A percentile compares a stretch with the other conserved stretches of the same genome.
Evolutionary conservation across 306 rosid species (phyloP).

Genomic region (Biancaea sappan): DNA sequence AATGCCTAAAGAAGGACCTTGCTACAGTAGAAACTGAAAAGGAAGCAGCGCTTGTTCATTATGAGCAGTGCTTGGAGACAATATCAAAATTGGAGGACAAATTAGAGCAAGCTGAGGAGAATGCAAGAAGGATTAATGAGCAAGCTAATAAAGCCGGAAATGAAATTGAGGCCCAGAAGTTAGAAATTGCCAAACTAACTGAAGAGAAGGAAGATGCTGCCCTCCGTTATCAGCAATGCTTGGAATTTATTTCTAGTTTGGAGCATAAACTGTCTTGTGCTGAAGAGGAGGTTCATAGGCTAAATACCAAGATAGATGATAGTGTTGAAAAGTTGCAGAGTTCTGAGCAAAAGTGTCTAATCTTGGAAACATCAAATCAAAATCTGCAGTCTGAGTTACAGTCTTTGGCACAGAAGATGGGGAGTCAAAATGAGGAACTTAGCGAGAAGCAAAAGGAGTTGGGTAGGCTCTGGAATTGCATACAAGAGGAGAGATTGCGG

Average conservation of each 20-base stretch:
- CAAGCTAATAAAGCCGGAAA: slow-evolving; percentile 60
- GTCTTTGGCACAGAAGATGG: slow-evolving; percentile 65
- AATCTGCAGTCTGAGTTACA: slow-evolving; percentile 76
- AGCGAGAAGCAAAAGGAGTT: slow-evolving; percentile 87
- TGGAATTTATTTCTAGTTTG: slow-evolving; percentile 67
- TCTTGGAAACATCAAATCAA: slow-evolving; percentile 73
- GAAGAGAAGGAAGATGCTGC: slow-evolving; percentile 83
- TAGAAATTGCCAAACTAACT: slow-evolving; percentile 56
- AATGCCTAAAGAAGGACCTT: slow-evolving; percentile 71
- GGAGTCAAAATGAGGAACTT: slow-evolving; percentile 77
- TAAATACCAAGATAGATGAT: slow-evolving; percentile 56
- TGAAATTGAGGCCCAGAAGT: slow-evolving; percentile 63
- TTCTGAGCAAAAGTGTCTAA: slow-evolving; percentile 67
- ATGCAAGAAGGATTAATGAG: slow-evolving; percentile 54
- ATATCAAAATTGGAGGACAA: slow-evolving; percentile 65
- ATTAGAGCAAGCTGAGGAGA: slow-evolving; percentile 65
- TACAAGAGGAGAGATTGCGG: slow-evolving; percentile 81
- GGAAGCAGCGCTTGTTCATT: slow-evolving; percentile 68
- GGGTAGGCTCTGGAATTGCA: slow-evolving; percentile 74
- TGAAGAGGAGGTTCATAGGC: slow-evolving; percentile 66
- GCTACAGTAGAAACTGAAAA: slow-evolving; percentile 67
- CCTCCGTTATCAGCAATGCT: slow-evolving; percentile 70
- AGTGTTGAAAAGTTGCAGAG: slow-evolving; percentile 64
- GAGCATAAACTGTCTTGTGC: slow-evolving; percentile 65
- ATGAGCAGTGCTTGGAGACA: slow-evolving; percentile 54